Evolutionary conservation across 2,329 filamentous ascomycete genomes (phyloP).

Genomic region (Sarocladiaceae sp.): DNA sequence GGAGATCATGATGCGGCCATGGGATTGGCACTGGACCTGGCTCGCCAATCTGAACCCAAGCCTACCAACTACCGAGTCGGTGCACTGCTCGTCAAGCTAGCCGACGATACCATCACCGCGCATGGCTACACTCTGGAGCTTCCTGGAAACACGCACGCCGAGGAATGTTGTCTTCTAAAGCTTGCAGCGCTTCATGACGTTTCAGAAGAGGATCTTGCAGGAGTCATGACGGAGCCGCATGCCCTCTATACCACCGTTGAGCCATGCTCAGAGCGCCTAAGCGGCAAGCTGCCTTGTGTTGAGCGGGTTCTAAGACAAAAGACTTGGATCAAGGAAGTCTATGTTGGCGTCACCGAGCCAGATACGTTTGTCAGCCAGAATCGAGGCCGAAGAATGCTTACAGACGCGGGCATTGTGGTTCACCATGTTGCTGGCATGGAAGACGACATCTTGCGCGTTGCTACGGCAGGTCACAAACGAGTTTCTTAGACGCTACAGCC

Average conservation of each 20-base stretch:
- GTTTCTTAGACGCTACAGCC: too few relatives aligned
- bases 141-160: slow-evolving; percentile 89
- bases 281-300: slow-evolving; percentile 70
- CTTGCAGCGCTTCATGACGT: slow-evolving; percentile 42
- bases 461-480: slow-evolving; percentile 76
- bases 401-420: slow-evolving; percentile 66
- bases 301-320: slow-evolving; percentile 65
- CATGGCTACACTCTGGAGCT: slow-evolving; percentile 90
- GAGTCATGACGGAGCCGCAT: slow-evolving; percentile 24
- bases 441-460: slow-evolving; percentile 71
- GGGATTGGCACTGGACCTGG: slow-evolving; percentile 66
- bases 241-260: slow-evolving; percentile 89
- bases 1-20: slow-evolving; percentile 48
- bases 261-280: slow-evolving; percentile 68
- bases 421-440: slow-evolving; percentile 70
- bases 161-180: slow-evolving; percentile 86
- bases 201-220: slow-evolving; percentile 48
- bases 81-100: slow-evolving; percentile 67
- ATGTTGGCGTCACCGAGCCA: slow-evolving; percentile 83
- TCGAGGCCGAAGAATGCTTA: slow-evolving; percentile 62
- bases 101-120: slow-evolving; percentile 55
- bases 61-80: slow-evolving; percentile 93
- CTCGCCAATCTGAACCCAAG: slow-evolving; percentile 72
- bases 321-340: slow-evolving; percentile 65
- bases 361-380: slow-evolving; percentile 85